Evolutionary conservation across 768 basidiomycete species (phyloP).

Genomic region (Scleroderma bovista): DNA sequence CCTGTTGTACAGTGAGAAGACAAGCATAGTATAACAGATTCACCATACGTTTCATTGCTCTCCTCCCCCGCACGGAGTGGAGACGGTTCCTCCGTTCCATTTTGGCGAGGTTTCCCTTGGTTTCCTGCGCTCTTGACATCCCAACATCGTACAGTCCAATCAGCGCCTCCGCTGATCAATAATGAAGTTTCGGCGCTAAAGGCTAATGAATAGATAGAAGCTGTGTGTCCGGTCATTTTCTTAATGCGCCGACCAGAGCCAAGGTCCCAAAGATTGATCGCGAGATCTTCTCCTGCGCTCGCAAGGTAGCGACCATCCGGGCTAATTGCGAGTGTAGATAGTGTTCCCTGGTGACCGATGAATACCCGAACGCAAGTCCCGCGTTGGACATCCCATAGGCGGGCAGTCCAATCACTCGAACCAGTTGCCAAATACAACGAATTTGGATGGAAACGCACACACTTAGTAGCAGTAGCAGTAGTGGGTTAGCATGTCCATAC

Average conservation of each 20-base stretch:
- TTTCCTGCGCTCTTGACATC: slow-evolving; percentile 84
- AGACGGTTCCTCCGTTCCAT: slow-evolving; percentile 37
- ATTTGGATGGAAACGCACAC: slow-evolving; percentile 95
- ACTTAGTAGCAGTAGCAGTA: slow-evolving; percentile 43
- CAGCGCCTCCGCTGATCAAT: slow-evolving; percentile 86
- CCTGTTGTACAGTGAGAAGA: slow-evolving; percentile 36
- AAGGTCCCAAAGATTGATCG: slow-evolving; percentile 95
- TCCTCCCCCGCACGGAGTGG: slow-evolving; percentile 38
- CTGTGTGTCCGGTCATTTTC: slow-evolving; percentile 91
- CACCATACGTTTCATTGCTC: slow-evolving; percentile 58
- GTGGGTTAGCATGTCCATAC: background rate
- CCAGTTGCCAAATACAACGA: slow-evolving; percentile 96
- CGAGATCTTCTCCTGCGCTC: slow-evolving; percentile 85
- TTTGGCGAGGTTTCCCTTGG: slow-evolving; percentile 51
- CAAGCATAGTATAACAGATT: background rate
- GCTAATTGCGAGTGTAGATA: slow-evolving; percentile 82
- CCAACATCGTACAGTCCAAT: slow-evolving; percentile 99
- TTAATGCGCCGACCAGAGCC: slow-evolving; percentile 93
- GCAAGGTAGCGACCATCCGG: slow-evolving; percentile 94
- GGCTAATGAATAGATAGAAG: slow-evolving; percentile 83
- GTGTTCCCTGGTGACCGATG: slow-evolving; percentile 86
- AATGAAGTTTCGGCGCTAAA: slow-evolving; percentile 91
- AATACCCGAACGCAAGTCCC: slow-evolving; percentile 93
- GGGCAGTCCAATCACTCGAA: slow-evolving; percentile 92
- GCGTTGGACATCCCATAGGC: slow-evolving; percentile 97